Evolutionary conservation across 225 moss, liverwort and hornwort species (phyloP).

Genomic region (Climacium dendroides): DNA sequence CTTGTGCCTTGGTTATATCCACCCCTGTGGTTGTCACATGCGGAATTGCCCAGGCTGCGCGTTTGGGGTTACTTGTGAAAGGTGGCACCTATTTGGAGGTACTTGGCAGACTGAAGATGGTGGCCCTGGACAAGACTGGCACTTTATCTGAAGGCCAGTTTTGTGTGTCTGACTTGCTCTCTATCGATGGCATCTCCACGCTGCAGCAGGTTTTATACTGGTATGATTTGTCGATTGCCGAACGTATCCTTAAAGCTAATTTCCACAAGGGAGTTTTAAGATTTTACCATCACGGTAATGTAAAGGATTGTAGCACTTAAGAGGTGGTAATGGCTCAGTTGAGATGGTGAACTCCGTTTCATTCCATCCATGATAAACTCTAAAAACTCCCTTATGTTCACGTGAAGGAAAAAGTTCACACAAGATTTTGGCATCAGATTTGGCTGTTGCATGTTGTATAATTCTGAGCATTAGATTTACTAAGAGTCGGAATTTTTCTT

Average conservation of each 20-base stretch:
- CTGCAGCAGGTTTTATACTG: slow-evolving; percentile 58
- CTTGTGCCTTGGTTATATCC: slow-evolving; percentile 96
- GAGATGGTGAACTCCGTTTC: background rate
- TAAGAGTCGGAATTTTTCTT: background rate
- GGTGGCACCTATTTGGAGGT: slow-evolving; percentile 77
- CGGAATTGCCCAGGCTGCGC: slow-evolving; percentile 89
- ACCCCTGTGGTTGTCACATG: slow-evolving; percentile 87
- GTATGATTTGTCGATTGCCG: slow-evolving; percentile 19
- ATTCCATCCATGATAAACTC: background rate
- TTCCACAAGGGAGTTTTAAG: background rate
- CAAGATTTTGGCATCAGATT: background rate
- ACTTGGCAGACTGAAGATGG: slow-evolving; percentile 70
- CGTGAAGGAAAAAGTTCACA: background rate
- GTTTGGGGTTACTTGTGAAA: slow-evolving; percentile 76
- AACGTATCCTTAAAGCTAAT: background rate
- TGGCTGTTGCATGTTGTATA: background rate
- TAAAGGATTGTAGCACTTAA: background rate
- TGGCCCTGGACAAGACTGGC: slow-evolving; percentile 92
- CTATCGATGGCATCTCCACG: slow-evolving; percentile 29
- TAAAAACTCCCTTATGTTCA: background rate
- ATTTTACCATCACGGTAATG: background rate
- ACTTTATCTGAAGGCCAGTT: slow-evolving; percentile 94
- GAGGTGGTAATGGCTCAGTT: background rate
- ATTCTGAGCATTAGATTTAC: background rate
- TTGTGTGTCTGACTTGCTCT: slow-evolving; percentile 47